Percentiles rank a stretch among this genome's conserved stretches.
Evolutionary conservation across 257 asterid genomes (phyloP).

Genomic region (Solanum neorickii): DNA sequence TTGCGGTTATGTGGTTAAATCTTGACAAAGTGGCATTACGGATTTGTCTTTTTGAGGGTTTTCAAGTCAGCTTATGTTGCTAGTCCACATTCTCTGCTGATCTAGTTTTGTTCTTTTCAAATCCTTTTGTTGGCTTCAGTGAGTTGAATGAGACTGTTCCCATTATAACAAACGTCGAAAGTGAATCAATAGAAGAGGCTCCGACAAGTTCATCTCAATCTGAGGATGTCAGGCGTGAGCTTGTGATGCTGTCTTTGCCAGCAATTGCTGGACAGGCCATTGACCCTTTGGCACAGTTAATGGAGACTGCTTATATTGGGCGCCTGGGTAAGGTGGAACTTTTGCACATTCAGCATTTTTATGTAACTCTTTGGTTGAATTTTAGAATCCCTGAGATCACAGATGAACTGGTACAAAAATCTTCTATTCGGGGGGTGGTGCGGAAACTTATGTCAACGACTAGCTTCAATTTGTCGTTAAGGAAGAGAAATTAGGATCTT

Average conservation of each 20-base stretch:
- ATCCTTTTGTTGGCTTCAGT: constrained; percentile 19
- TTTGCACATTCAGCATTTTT: neutral
- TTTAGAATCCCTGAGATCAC: neutral
- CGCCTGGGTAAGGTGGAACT: constrained; percentile 50
- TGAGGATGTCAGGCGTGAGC: constrained; percentile 45
- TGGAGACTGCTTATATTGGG: constrained; percentile 92
- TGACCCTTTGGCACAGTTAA: constrained; percentile 65
- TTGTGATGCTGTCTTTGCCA: constrained; percentile 63
- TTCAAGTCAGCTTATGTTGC: neutral
- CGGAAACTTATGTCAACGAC: neutral
- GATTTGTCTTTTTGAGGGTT: neutral
- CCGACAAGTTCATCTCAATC: constrained; percentile 10
- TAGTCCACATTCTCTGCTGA: neutral
- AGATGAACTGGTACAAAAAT: neutral
- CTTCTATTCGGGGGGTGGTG: neutral
- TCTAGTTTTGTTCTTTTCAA: neutral
- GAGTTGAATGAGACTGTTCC: constrained; percentile 27
- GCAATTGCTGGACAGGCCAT: constrained; percentile 90
- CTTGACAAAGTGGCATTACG: neutral
- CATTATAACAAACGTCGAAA: constrained; percentile 11
- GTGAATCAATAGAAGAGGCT: constrained; percentile 19
- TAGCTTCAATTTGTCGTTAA: neutral
- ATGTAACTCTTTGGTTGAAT: neutral
- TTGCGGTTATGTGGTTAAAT: neutral
- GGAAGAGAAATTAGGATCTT: neutral